A percentile compares a stretch with the other conserved stretches of the same genome.
phyloP scores from a whole-genome alignment of 257 asterid species.

The Euphrasia confusa region DNA sequence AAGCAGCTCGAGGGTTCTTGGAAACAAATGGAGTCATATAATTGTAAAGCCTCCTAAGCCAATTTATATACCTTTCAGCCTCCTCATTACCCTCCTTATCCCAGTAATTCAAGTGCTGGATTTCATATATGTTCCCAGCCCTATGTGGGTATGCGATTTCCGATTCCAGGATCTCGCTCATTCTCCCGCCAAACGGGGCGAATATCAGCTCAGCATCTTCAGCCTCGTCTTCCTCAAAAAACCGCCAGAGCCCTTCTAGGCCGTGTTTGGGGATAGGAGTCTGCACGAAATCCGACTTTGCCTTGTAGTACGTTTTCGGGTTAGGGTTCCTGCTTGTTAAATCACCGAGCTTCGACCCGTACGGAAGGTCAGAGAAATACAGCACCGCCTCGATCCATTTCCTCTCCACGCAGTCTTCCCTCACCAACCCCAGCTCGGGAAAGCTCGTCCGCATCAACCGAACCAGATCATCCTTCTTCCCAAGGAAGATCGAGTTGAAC shows the following conservation, averaged over 20 bases:
- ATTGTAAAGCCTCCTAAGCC: conserved; percentile 35
- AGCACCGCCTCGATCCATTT: conserved; percentile 38
- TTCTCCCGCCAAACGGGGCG: conserved; percentile 40
- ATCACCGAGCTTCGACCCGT: conserved; percentile 29
- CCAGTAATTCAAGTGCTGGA: conserved; percentile 37
- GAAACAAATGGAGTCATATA: conserved; percentile 37
- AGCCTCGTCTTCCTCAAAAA: conserved; percentile 28
- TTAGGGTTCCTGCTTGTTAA: conserved; percentile 25
- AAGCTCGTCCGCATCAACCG: conserved; percentile 32
- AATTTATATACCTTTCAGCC: conserved; percentile 26
- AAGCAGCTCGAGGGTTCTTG: conserved; percentile 36
- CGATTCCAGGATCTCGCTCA: conserved; percentile 30
- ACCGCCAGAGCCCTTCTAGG: conserved; percentile 32
- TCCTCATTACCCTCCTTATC: conserved; percentile 18
- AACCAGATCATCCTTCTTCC: conserved; percentile 28
- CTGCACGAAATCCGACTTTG: conserved; percentile 37
- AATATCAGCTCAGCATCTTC: conserved; percentile 30
- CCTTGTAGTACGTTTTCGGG: conserved; percentile 35
- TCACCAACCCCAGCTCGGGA: conserved; percentile 38
- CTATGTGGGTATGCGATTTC: conserved; percentile 41
- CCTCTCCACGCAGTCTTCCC: conserved; percentile 38
- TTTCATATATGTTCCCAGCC: conserved; percentile 37
- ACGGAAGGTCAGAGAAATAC: conserved; percentile 43
- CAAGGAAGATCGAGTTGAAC: conserved; percentile 40
- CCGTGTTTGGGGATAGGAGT: conserved; percentile 22